Base-by-base conservation (phyloP, 208 protist genomes). In the Trypanosoma melophagium region DNA sequence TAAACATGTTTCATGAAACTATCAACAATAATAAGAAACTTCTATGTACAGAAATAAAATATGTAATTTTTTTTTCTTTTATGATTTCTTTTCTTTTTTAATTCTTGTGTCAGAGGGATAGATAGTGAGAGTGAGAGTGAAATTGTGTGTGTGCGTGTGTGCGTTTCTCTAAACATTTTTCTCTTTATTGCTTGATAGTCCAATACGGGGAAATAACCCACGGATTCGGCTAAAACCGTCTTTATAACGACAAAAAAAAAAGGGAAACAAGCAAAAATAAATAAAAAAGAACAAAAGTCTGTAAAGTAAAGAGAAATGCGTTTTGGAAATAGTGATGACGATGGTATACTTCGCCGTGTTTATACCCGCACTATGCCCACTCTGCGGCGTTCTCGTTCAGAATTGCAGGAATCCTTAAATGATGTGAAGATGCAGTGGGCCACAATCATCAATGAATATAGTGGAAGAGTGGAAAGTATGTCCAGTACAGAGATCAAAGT, bases 281-380 rank as follows among this genome's bases (percentile, higher is more conserved):
- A 35, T 42, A 54, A 54, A 35, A 52, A 17, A 21, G 24, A 35
- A 4, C 4, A 57, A 7, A 35, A 35, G 28, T 35, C 5, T 35
- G 28, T 35, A 35, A 35, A 35, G 28, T 35, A 10, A 22, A 21
- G 12, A 47, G 21, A 21, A 66, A 66, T 66, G 66, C 5, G 7
- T 25, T 55, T 55, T 16, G 22, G 1, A 21, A n/a, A n/a, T n/a
- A n/a, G n/a, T n/a, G 41, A 17, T 17, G 40, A 28, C 2, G 22
- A 24, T 2, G 51, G 51, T 16, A 25, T 44, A 7, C 66, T 91
- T 50, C 68, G 80, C 16, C 63, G 84, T 0, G 35, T 74, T 7
- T 94, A 90, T 72, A 90, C 83, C 12, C 83, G 88, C 8, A 90
- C 74, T 5, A 86, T 94, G 1, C 58, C 83, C 0, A 63, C 55